Conservation (phyloP, 306 rosid species). For the Gastrolobium villosum region DNA sequence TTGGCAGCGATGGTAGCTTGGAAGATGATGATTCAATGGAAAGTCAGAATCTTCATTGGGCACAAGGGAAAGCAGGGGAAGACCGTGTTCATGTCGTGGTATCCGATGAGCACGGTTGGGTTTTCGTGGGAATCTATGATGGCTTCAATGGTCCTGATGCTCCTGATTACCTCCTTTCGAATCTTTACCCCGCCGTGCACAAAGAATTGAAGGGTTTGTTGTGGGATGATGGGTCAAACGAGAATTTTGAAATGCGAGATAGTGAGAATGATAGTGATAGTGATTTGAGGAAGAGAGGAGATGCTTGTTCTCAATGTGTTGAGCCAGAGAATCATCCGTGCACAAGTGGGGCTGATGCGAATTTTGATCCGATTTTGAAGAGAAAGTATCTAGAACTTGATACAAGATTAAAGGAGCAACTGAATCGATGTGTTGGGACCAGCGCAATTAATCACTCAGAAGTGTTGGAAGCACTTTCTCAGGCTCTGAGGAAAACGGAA, state of each 20-base stretch:
- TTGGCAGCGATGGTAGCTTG: slow-evolving; percentile 93
- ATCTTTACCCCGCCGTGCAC: slow-evolving; percentile 77
- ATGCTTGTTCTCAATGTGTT: slow-evolving; percentile 69
- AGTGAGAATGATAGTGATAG: no score
- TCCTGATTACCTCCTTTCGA: slow-evolving; percentile 83
- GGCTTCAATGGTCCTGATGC: slow-evolving; percentile 99
- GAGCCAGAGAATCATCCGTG: slow-evolving; percentile 65
- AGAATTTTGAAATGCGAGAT: slow-evolving; percentile 44
- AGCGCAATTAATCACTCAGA: slow-evolving; percentile 66
- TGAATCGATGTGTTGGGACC: slow-evolving; percentile 48
- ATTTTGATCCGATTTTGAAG: not conserved
- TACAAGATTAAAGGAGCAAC: slow-evolving; percentile 78
- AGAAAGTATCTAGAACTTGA: slow-evolving; percentile 73
- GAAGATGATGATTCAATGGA: slow-evolving; percentile 84
- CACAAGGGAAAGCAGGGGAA: slow-evolving; percentile 99
- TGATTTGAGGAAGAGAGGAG: slow-evolving; percentile 48
- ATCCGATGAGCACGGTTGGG: slow-evolving; percentile 99
- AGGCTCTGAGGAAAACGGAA: slow-evolving; percentile 88
- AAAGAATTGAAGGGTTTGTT: slow-evolving; percentile 88
- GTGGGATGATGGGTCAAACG: slow-evolving; percentile 76
- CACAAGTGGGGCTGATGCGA: slow-evolving; percentile 61
- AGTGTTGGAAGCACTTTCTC: slow-evolving; percentile 85
- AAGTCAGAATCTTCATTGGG: slow-evolving; percentile 97
- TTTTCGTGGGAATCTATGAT: slow-evolving; percentile 95
- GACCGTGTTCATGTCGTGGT: slow-evolving; percentile 97